Percentiles rank a stretch among this genome's conserved stretches.
These are phyloP conservation scores for Spizellomyces sp. DNA, from an alignment of 192 early-diverging fungal genomes.

Conservation along the genomic window DNA sequence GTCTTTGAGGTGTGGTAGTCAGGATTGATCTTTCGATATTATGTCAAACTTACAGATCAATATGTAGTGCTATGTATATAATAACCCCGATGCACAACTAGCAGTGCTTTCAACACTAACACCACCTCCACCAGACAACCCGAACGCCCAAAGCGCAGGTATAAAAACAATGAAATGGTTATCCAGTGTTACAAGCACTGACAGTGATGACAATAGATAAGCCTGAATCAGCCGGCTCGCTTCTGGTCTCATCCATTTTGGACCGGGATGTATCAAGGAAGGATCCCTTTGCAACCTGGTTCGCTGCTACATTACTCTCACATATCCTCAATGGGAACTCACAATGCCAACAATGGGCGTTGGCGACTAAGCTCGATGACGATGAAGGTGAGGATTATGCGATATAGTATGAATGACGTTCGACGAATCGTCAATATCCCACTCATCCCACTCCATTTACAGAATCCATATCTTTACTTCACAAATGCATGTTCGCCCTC, in stretches of 20 bases:
- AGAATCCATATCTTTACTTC: slow-evolving; percentile 84
- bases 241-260: slow-evolving; percentile 79
- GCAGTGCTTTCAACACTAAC: slow-evolving; percentile 84
- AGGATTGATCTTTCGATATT: background rate
- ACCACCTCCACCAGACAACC: slow-evolving; percentile 74
- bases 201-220: slow-evolving; percentile 47
- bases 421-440: background rate
- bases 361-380: slow-evolving; percentile 74
- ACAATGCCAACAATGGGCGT: slow-evolving; percentile 76
- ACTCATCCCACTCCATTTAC: slow-evolving; percentile 40
- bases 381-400: slow-evolving; percentile 53
- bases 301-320: slow-evolving; percentile 80
- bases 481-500: slow-evolving; percentile 79
- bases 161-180: slow-evolving; percentile 24
- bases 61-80: slow-evolving; percentile 66
- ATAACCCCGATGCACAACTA: slow-evolving; percentile 88
- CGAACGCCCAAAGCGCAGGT: slow-evolving; percentile 56
- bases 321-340: slow-evolving; percentile 76
- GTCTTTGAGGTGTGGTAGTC: slow-evolving; percentile 59
- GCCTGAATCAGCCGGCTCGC: slow-evolving; percentile 84
- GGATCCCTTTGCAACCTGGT: slow-evolving; percentile 90
- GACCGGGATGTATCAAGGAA: slow-evolving; percentile 69
- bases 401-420: too few species aligned
- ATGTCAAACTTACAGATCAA: background rate
- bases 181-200: background rate